Evolutionary conservation across 257 asterid genomes (phyloP).

Genomic region (Rubia yunnanensis): DNA sequence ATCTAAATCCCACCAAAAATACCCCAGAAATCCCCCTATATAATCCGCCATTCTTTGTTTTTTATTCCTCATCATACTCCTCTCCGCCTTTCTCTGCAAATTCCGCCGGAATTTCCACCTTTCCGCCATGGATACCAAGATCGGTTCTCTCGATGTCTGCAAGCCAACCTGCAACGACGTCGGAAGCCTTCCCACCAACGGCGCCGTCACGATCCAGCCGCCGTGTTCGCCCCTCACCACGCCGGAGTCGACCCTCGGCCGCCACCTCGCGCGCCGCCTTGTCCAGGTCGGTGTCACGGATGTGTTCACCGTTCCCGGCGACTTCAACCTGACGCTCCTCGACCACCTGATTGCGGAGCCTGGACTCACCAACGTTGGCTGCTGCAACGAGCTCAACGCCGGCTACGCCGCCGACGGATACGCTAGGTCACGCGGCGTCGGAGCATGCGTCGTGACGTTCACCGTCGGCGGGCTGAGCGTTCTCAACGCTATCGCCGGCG

Average conservation of each 20-base stretch:
- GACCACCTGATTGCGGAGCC: slow-evolving; percentile 75
- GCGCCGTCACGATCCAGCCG: slow-evolving; percentile 30
- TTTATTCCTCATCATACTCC: neutral
- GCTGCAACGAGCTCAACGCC: slow-evolving; percentile 88
- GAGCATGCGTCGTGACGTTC: slow-evolving; percentile 78
- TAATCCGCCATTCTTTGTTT: neutral
- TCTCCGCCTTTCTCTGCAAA: neutral
- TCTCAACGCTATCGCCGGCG: slow-evolving; percentile 80
- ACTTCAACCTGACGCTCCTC: slow-evolving; percentile 61
- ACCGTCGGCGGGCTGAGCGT: slow-evolving; percentile 81
- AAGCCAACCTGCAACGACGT: slow-evolving; percentile 29
- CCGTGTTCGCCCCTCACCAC: slow-evolving; percentile 27
- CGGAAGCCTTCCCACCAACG: slow-evolving; percentile 35
- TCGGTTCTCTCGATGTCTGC: slow-evolving; percentile 43
- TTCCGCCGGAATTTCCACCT: neutral
- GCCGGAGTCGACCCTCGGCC: slow-evolving; percentile 62
- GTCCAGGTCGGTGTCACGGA: slow-evolving; percentile 60
- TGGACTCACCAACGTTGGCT: slow-evolving; percentile 59
- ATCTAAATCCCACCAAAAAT: neutral
- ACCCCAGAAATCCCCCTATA: neutral
- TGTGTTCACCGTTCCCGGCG: slow-evolving; percentile 76
- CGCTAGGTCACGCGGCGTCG: slow-evolving; percentile 83
- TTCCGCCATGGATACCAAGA: slow-evolving; percentile 39
- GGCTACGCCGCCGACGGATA: slow-evolving; percentile 86
- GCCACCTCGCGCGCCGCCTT: slow-evolving; percentile 83